Base-by-base conservation (phyloP, 2,329 filamentous ascomycete species). In the Cladorrhinum sp. region DNA sequence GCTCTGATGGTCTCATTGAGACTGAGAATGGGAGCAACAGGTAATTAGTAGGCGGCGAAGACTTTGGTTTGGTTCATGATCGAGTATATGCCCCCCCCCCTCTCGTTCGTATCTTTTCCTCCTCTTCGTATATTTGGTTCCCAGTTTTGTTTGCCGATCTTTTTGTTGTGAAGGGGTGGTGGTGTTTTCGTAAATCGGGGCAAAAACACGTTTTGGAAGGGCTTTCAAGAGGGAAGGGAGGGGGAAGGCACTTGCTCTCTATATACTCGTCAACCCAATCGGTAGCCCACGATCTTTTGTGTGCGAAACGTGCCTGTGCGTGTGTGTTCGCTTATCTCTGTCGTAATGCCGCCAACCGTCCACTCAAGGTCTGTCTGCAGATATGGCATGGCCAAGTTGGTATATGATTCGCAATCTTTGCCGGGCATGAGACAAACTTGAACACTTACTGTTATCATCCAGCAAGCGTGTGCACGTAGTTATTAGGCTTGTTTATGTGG, bases 381-480 rank as follows among this genome's bases (percentile, higher is more conserved):
- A 61, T 42, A 57, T 54, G 51, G 28, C 55, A 57, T 54, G 51
- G 28, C 55, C 33, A 51, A 30, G 55, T 42, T 33, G 51, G 56
- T 28, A 28, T 9, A 54, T 51, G 55, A 64, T 59, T 64, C 60
- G 63, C 63, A 62, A 62, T 62, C 58, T 60, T 62, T 36, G 53
- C 57, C 60, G 33, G 50, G 55, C 63, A 61, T 61, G 57, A 61
- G 57, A 49, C 56, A 55, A 52, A 26, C 16, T 36, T 16, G 33
- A n/a, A n/a, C n/a, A n/a, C n/a, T n/a, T n/a, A 10, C 26, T 30
- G 26, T 30, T 30, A 30, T 30, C 10, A 30, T 30, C 26, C 8
- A 10, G 33, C 4, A 12, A 9, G 33, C 33, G n/a, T n/a, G n/a
- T n/a, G n/a, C n/a, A n/a, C 14, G 8, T 36, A 5, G 12, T 36